Base-by-base conservation (phyloP, 768 basidiomycete species). In the Paxillus rubicundulus region DNA sequence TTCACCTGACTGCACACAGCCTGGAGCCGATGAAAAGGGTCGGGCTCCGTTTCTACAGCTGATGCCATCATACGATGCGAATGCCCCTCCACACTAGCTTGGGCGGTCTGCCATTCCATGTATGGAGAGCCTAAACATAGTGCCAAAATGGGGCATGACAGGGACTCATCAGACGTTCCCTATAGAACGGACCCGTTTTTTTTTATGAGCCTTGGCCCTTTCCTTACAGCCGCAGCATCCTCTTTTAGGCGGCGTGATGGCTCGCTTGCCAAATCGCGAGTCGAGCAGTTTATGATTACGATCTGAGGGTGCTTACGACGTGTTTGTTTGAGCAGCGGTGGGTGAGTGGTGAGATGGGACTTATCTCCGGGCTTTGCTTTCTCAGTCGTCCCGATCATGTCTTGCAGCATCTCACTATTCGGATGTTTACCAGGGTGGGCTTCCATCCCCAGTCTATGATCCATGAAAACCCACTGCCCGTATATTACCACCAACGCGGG, bases 141-240 rank as follows among this genome's bases (percentile, higher is more conserved):
- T 59, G 34, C 68, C 37, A 59, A 57, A 55, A 57, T 33, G 37
- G 52, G 38, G 34, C 49, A 30, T 28, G 27, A 9, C 38, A 49
- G 44, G 39, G 45, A 45, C 21, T 24, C 24, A 59, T 66, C 68
- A 68, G 67, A 70, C 49, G 49, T 49, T 67, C 69, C 67, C 58
- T 57, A 60, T 70, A 56, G 67, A 67, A 70, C 47, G 0, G 63
- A 42, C 62, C 60, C 33, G 20, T 64, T 63, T 57, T 67, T 52
- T 43, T 42, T 18, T 6, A 13, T 36, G 24, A 34, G 21, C 20
- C 20, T 36, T 45, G 50, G 17, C 37, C 48, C 46, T 48, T 17
- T 45, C 49, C 9, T 59, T 53, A 50, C 53, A 24, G 43, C 53
- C 51, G 20, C 24, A 27, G 16, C 45, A 17, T 27, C 54, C 56